phyloP scores from a whole-genome alignment of 768 basidiomycete genomes.

The Termitomyces bulborhizus region DNA sequence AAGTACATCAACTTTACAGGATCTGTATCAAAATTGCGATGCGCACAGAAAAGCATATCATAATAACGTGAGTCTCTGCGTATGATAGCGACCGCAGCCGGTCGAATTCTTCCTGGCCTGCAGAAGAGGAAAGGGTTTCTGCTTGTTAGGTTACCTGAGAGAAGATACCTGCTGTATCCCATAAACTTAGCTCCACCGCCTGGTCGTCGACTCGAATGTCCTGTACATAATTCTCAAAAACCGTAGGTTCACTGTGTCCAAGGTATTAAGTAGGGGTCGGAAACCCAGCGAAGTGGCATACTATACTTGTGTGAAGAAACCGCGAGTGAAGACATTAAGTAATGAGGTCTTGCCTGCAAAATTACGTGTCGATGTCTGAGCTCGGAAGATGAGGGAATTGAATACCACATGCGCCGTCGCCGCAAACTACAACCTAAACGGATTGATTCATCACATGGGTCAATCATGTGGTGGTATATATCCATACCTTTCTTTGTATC shows the following conservation, averaged over 20 bases:
- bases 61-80: conserved; percentile 93
- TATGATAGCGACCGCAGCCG: conserved; percentile 90
- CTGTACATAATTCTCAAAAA: conserved; percentile 97
- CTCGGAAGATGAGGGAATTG: conserved; percentile 8
- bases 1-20: conserved; percentile 4
- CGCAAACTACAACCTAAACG: conserved; percentile 74
- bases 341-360: conserved; percentile 72
- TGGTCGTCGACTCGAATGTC: conserved; percentile 85
- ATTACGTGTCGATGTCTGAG: conserved; percentile 4
- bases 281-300: conserved; percentile 31
- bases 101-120: conserved; percentile 96
- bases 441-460: conserved; percentile 3
- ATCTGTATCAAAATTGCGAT: conserved; percentile 2
- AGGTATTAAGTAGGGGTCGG: conserved; percentile 2
- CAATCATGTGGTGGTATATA: background rate
- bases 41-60: conserved; percentile 92
- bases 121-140: conserved; percentile 6
- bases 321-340: conserved; percentile 83
- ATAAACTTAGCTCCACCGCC: conserved; percentile 83
- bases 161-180: conserved; percentile 91
- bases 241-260: conserved; percentile 71
- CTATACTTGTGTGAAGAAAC: conserved; percentile 95
- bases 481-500: conserved; percentile 42
- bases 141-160: conserved; percentile 5
- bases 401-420: conserved; percentile 92